These are phyloP conservation scores for Cokeromyces recurvatus DNA, from an alignment of 371 early-diverging fungal species.

Conservation along the genomic window DNA sequence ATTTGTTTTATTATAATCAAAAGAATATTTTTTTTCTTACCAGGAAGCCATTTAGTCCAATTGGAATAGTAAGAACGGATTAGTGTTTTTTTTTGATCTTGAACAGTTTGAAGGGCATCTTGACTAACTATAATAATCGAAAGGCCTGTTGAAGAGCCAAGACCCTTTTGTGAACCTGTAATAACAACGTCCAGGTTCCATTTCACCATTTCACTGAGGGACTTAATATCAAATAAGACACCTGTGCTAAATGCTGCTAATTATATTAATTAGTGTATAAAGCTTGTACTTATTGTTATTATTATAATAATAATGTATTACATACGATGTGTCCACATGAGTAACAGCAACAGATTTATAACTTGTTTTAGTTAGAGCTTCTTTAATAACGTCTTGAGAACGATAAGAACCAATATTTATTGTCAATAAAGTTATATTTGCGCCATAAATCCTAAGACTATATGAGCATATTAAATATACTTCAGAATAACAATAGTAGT, in stretches of 20 bases:
- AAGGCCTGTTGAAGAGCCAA: slow-evolving; percentile 88
- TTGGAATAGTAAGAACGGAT: slow-evolving; percentile 71
- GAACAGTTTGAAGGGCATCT: slow-evolving; percentile 66
- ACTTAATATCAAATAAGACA: slow-evolving; percentile 80
- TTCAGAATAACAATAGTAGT: too few species aligned
- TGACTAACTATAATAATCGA: slow-evolving; percentile 79
- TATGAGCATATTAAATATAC: neutral
- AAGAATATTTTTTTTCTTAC: slow-evolving; percentile 29
- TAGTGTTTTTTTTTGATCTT: slow-evolving; percentile 65
- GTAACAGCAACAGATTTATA: slow-evolving; percentile 89
- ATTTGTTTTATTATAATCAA: too few species aligned
- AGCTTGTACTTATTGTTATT: too few species aligned
- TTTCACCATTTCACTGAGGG: slow-evolving; percentile 69
- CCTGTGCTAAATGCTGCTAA: slow-evolving; percentile 78
- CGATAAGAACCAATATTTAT: slow-evolving; percentile 64
- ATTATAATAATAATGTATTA: too few species aligned
- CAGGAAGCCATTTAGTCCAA: slow-evolving; percentile 85
- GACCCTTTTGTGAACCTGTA: slow-evolving; percentile 93
- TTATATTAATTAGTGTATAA: too few species aligned
- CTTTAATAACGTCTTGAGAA: slow-evolving; percentile 53
- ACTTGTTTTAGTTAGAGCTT: slow-evolving; percentile 44
- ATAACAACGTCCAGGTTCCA: slow-evolving; percentile 88
- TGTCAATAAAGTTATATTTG: slow-evolving; percentile 71
- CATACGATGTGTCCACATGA: slow-evolving; percentile 92
- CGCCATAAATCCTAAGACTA: slow-evolving; percentile 86